Base-by-base conservation (phyloP, 169 alveolate species). In the Eimeria maxima region DNA sequence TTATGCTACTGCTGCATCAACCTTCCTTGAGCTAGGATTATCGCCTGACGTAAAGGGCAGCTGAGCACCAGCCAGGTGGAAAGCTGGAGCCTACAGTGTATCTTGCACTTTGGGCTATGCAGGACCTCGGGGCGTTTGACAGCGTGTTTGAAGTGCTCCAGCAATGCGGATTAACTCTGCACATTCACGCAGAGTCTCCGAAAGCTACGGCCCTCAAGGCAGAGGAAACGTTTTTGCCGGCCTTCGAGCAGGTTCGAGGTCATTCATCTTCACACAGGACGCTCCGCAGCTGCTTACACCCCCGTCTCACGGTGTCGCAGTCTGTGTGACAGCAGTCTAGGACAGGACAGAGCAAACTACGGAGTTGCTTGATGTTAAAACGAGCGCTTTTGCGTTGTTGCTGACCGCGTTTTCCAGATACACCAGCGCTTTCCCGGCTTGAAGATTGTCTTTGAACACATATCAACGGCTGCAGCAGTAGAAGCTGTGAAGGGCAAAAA, bases 401-500 rank as follows among this genome's bases (percentile, higher is more conserved):
- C 18, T 78, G 67, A 10, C 1, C 11, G 53, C 29, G 44, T 14
- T 42, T 71, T 29, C 6, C 63, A 96, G 96, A 4, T 96, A 22
- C 95, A 90, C 60, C 7, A 38, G 42, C 55, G 84, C 22, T 96
- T 84, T 73, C 97, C 97, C 57, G 22, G 44, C 14, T 50, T 96
- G 74, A 93, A 96, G 80, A 96, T 96, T 60, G 96, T 96, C 18
- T 78, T 96, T 38, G 97, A 96, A 87, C 97, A 96, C 81, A 94
- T 94, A 50, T 80, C 97, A 29, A 94, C 97, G 27, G 91, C 90
- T 42, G 96, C 96, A 47, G 97, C 97, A 44, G 96, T 96, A 14
- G 81, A 57, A 14, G 89, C 93, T 18, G 95, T 96, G 24, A 63
- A 42, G 47, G 83, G 84, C 20, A 53, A 71, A 16, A 76, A 29